A percentile compares a stretch with the other conserved stretches of the same genome.
phyloP scores from a whole-genome alignment of 352 stramenopile species.

The Thraustochytrium sp. region DNA sequence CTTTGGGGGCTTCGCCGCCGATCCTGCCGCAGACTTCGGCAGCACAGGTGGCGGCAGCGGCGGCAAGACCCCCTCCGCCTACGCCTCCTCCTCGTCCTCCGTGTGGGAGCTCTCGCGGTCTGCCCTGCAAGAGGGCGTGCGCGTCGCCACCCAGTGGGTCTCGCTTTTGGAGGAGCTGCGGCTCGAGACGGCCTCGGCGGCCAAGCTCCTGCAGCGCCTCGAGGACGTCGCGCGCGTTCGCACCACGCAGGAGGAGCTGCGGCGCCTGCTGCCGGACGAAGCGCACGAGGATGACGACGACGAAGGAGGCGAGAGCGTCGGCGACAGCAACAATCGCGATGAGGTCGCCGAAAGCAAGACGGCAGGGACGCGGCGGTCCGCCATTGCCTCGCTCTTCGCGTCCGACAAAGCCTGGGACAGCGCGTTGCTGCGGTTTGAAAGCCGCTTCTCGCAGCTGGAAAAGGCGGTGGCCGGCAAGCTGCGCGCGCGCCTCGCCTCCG shows the following conservation, averaged over 20 bases:
- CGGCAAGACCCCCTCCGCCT: too few relatives aligned
- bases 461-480: conserved; percentile 67
- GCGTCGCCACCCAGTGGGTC: background rate
- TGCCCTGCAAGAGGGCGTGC: background rate
- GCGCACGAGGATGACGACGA: conserved; percentile 53
- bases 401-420: conserved; percentile 63
- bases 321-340: too few relatives aligned
- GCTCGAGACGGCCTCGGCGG: background rate
- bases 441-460: conserved; percentile 69
- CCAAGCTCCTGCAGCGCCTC: conserved; percentile 54
- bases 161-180: background rate
- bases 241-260: conserved; percentile 77
- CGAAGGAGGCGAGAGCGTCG: too few relatives aligned
- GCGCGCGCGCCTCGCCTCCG: conserved; percentile 64
- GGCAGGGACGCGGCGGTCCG: too few relatives aligned
- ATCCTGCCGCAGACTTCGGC: too few relatives aligned
- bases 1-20: too few relatives aligned
- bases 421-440: conserved; percentile 69
- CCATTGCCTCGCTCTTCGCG: too few relatives aligned
- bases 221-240: conserved; percentile 70
- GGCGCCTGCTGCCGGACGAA: conserved; percentile 58
- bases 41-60: too few relatives aligned
- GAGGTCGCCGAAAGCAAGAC: too few relatives aligned
- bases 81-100: too few relatives aligned
- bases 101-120: background rate